Percentiles rank a stretch among this genome's conserved stretches.
phyloP scores from a whole-genome alignment of 805 yeast genomes.

The Lipomyces mesembrius region DNA sequence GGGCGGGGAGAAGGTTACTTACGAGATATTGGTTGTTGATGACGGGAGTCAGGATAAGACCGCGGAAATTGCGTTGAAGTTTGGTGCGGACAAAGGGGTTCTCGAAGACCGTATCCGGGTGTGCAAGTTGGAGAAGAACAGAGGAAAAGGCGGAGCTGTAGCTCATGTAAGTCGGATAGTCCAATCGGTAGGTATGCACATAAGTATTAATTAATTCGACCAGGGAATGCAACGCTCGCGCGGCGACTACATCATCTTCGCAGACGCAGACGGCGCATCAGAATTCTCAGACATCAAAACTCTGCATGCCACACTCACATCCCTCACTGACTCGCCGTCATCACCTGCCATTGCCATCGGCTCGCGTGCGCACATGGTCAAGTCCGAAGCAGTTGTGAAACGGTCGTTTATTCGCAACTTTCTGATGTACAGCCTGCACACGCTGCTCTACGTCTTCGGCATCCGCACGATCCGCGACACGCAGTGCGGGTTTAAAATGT shows the following conservation, averaged over 20 bases:
- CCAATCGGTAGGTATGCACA: too few species aligned
- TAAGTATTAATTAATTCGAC: background rate
- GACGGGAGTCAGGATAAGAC: slow-evolving; percentile 91
- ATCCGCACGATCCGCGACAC: slow-evolving; percentile 86
- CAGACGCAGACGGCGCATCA: slow-evolving; percentile 98
- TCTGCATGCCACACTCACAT: slow-evolving; percentile 48
- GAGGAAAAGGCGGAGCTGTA: slow-evolving; percentile 98
- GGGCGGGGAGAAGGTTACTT: slow-evolving; percentile 45
- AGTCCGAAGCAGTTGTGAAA: slow-evolving; percentile 94
- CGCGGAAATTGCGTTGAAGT: slow-evolving; percentile 66
- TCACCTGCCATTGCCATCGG: slow-evolving; percentile 67
- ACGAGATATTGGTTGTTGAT: slow-evolving; percentile 85
- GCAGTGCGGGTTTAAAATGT: slow-evolving; percentile 96
- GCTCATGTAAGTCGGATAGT: slow-evolving; percentile 55
- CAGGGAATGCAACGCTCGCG: slow-evolving; percentile 72
- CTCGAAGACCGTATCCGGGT: slow-evolving; percentile 68
- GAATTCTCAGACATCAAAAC: slow-evolving; percentile 65
- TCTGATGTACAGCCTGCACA: slow-evolving; percentile 89
- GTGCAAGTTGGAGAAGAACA: slow-evolving; percentile 67
- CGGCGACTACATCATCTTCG: slow-evolving; percentile 80
- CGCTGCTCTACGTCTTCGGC: slow-evolving; percentile 85
- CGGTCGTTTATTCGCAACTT: slow-evolving; percentile 86
- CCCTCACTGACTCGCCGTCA: background rate
- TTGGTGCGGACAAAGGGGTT: slow-evolving; percentile 51
- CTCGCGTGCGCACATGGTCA: slow-evolving; percentile 95